Base-by-base conservation (phyloP, 2,329 filamentous ascomycete genomes). In the Arthrinium puccinioides region DNA sequence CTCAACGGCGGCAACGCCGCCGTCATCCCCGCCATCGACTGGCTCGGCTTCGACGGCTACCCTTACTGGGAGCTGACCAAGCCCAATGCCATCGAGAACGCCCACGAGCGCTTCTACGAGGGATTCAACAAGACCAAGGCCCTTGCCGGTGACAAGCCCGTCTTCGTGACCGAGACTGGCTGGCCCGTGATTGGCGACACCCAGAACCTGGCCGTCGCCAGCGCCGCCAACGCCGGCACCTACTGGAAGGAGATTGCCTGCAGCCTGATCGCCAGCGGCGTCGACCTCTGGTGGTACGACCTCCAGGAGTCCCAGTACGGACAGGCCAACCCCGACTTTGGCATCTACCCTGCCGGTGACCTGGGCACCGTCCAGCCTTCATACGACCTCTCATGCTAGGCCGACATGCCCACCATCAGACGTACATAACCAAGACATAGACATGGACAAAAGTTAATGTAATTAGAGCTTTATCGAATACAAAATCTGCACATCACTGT, bases 161-260 rank as follows among this genome's bases (percentile, higher is more conserved):
- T 72, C 38, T 68, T 63, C 53, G 55, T 74, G 28, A 72, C 69
- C 8, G 72, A 77, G 61, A 74, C 70, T 15, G 74, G 73, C 38
- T 78, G 72, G 72, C 74, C 74, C 25, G 62, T 67, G n/a, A 50
- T 53, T 15, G 74, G 74, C 21, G 48, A 60, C 15, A 65, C 58
- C 21, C 54, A 59, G 40, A 64, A 63, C 37, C 45, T 58, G 39
- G 70, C 70, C 35, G 62, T 72, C 14, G 52, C 74, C 21, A 66
- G 52, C 29, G 51, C 66, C 18, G 56, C 60, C 10, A 76, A 76
- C 43, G 69, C 72, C 37, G 47, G 51, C 26, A 46, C 36, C 37
- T 58, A 56, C 52, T 58, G 54, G 54, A 41, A 56, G 43, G 46
- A 57, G 15, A 52, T 58, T 29, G 55, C 51, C 21, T 58, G 55